Percentiles rank a stretch among this genome's conserved stretches.
Conservation (phyloP, 352 stramenopile species). For the Phytopythium ostracodes region DNA sequence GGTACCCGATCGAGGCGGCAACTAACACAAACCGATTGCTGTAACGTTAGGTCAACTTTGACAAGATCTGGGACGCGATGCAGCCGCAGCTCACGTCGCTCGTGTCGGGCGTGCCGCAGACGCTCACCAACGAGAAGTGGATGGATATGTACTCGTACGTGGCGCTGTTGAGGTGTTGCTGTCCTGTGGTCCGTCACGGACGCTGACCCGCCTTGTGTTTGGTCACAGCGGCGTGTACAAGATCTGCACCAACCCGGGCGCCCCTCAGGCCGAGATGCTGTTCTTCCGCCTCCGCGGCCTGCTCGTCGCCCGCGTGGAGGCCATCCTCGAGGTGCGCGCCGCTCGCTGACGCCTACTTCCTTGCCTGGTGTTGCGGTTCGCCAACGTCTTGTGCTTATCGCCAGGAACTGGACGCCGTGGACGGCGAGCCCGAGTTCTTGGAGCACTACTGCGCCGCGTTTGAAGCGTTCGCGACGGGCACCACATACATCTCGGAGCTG, state of each 20-base stretch:
- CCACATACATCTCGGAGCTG: slow-evolving; percentile 77
- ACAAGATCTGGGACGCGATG: slow-evolving; percentile 81
- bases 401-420: slow-evolving; percentile 48
- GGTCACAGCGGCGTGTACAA: slow-evolving; percentile 85
- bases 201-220: background rate
- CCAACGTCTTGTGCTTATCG: background rate
- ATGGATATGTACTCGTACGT: slow-evolving; percentile 87
- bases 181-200: background rate
- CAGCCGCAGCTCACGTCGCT: slow-evolving; percentile 72
- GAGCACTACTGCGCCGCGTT: slow-evolving; percentile 66
- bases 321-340: slow-evolving; percentile 37
- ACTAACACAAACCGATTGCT: background rate
- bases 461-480: slow-evolving; percentile 67
- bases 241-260: slow-evolving; percentile 82
- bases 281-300: slow-evolving; percentile 76
- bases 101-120: slow-evolving; percentile 59
- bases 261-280: slow-evolving; percentile 75
- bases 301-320: slow-evolving; percentile 63
- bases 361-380: background rate
- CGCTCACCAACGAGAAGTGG: slow-evolving; percentile 80
- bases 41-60: slow-evolving; percentile 88
- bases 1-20: background rate
- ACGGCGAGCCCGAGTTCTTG: slow-evolving; percentile 67
- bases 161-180: background rate
- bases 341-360: background rate